These are phyloP conservation scores for Capniomyces stellatus DNA, from an alignment of 371 early-diverging fungal genomes.

Conservation along the genomic window DNA sequence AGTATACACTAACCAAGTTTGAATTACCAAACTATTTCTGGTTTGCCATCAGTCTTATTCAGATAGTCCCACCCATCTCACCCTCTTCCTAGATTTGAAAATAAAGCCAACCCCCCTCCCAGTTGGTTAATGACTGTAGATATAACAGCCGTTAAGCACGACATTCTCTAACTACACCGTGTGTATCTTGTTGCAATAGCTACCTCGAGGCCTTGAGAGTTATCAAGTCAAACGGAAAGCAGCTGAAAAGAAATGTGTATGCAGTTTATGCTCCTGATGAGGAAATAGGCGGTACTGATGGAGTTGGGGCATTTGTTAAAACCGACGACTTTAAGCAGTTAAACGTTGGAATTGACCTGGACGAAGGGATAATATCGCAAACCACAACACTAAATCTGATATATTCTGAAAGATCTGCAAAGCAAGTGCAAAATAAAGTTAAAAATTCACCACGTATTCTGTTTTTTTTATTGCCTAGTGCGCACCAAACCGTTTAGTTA, in stretches of 20 bases:
- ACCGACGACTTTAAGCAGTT: constrained; percentile 37
- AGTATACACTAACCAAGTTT: not conserved
- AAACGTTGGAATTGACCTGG: constrained; percentile 55
- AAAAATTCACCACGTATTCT: too few relatives aligned
- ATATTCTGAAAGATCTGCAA: constrained; percentile 58
- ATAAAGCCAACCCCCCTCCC: not conserved
- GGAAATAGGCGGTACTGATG: constrained; percentile 61
- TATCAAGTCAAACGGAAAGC: constrained; percentile 28
- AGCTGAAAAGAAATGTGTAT: constrained; percentile 43
- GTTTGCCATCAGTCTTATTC: not conserved
- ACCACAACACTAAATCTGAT: constrained; percentile 36
- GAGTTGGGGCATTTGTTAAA: constrained; percentile 42
- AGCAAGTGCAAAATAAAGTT: constrained; percentile 52
- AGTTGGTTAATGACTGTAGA: not conserved
- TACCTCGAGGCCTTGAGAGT: constrained; percentile 56
- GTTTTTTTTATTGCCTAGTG: not conserved
- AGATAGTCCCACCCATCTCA: not conserved
- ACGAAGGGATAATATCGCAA: constrained; percentile 55
- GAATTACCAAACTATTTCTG: not conserved
- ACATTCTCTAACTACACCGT: too few relatives aligned
- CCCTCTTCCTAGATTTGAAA: not conserved
- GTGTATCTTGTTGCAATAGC: not conserved
- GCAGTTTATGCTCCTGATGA: constrained; percentile 62
- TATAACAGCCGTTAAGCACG: too few relatives aligned
- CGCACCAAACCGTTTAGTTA: not conserved